Evolutionary conservation across 176 grass and related monocot genomes (phyloP).

Genomic region (Triticum timopheevii): DNA sequence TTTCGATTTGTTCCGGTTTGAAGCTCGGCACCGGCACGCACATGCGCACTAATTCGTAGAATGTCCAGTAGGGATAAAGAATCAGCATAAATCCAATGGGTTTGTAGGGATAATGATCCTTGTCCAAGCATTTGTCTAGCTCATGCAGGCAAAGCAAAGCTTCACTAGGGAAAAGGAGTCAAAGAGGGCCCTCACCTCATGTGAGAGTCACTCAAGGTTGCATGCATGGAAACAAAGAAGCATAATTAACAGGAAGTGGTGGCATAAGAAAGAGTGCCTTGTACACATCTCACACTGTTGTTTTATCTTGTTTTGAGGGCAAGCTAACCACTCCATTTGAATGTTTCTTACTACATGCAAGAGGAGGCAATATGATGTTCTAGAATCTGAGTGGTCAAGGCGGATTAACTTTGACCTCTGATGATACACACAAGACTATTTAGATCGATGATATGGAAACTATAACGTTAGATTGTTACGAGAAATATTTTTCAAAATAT

Average conservation of each 20-base stretch:
- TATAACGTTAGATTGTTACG: background rate
- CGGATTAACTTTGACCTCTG: background rate
- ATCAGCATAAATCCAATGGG: constrained; percentile 26
- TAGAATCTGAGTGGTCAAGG: background rate
- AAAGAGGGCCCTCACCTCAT: constrained; percentile 72
- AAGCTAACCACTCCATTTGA: constrained; percentile 64
- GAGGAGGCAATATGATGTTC: background rate
- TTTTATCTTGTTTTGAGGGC: constrained; percentile 34
- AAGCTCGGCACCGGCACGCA: constrained; percentile 44
- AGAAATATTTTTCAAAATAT: background rate
- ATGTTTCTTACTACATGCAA: constrained; percentile 29
- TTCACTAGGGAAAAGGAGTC: constrained; percentile 59
- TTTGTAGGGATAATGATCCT: constrained; percentile 47
- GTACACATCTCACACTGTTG: constrained; percentile 35
- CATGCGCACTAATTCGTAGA: constrained; percentile 56
- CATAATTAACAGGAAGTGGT: constrained; percentile 24
- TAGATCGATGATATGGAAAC: background rate
- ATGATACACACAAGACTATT: background rate
- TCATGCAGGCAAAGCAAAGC: constrained; percentile 40
- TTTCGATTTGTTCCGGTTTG: constrained; percentile 60
- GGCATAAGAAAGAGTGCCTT: constrained; percentile 62
- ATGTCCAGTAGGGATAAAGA: constrained; percentile 44
- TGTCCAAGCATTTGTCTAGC: constrained; percentile 42
- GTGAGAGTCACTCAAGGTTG: constrained; percentile 66
- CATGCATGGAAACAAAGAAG: constrained; percentile 41